Percentiles rank a stretch among this genome's conserved stretches.
Evolutionary conservation across 805 yeast species (phyloP).

Genomic region (Phaffomyces antillensis): DNA sequence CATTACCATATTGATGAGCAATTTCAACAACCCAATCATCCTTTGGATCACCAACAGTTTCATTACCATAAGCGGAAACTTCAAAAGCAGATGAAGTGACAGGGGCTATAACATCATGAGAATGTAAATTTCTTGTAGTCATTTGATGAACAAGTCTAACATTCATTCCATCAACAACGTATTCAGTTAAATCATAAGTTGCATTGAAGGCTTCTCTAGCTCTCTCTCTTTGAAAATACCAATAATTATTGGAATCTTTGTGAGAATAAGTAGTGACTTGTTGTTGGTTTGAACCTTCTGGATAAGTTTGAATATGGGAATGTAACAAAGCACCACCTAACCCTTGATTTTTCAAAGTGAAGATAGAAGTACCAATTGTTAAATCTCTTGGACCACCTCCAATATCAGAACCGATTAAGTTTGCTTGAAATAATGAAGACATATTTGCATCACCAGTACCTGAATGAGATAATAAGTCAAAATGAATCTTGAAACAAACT

Average conservation of each 20-base stretch:
- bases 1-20: slow-evolving; percentile 49
- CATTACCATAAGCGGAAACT: slow-evolving; percentile 73
- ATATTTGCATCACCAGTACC: slow-evolving; percentile 80
- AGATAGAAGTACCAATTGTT: slow-evolving; percentile 43
- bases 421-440: slow-evolving; percentile 79
- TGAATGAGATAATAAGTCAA: slow-evolving; percentile 60
- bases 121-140: slow-evolving; percentile 73
- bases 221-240: slow-evolving; percentile 61
- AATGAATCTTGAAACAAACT: slow-evolving; percentile 66
- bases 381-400: slow-evolving; percentile 63
- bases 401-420: slow-evolving; percentile 58
- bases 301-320: slow-evolving; percentile 74
- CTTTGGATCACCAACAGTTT: slow-evolving; percentile 56
- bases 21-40: slow-evolving; percentile 77
- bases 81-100: slow-evolving; percentile 62
- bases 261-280: slow-evolving; percentile 91
- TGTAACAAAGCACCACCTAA: slow-evolving; percentile 68
- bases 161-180: slow-evolving; percentile 52
- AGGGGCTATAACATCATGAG: slow-evolving; percentile 77
- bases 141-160: slow-evolving; percentile 65
- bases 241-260: slow-evolving; percentile 81
- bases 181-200: slow-evolving; percentile 20
- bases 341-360: slow-evolving; percentile 55
- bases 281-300: slow-evolving; percentile 90
- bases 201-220: slow-evolving; percentile 18